Conservation (phyloP, 768 basidiomycete species). For the Pholiota microspora region DNA sequence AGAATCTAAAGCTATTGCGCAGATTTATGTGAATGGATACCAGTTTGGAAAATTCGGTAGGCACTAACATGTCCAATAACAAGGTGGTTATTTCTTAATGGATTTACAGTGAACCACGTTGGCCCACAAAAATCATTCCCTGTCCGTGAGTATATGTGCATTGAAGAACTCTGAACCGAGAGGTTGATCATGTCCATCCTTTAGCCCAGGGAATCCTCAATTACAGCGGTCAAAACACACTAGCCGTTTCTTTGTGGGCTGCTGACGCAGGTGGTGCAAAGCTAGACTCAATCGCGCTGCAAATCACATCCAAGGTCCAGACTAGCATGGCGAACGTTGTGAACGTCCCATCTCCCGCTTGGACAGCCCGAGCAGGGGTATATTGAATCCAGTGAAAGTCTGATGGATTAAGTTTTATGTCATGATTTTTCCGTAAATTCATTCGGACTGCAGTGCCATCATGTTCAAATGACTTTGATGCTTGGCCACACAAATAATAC, state of each 20-base stretch:
- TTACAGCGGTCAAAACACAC: slow-evolving; percentile 44
- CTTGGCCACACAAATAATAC: neutral
- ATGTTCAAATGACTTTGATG: neutral
- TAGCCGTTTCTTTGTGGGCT: slow-evolving; percentile 50
- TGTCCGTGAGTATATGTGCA: slow-evolving; percentile 34
- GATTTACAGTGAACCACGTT: slow-evolving; percentile 35
- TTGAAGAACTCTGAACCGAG: slow-evolving; percentile 24
- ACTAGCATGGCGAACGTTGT: slow-evolving; percentile 32
- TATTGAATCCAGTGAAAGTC: slow-evolving; percentile 20
- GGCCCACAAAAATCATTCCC: slow-evolving; percentile 42
- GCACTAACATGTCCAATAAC: slow-evolving; percentile 4
- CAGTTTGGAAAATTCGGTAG: slow-evolving; percentile 44
- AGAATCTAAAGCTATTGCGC: neutral
- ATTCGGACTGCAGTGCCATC: too few relatives aligned
- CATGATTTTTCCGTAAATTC: neutral
- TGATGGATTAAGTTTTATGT: neutral
- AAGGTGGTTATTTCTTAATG: neutral
- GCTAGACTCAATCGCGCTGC: slow-evolving; percentile 35
- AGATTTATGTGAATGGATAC: slow-evolving; percentile 45
- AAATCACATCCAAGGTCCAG: slow-evolving; percentile 36
- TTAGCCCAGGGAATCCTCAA: slow-evolving; percentile 50
- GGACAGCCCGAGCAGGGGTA: slow-evolving; percentile 30
- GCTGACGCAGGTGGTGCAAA: slow-evolving; percentile 37
- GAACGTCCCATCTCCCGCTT: slow-evolving; percentile 33
- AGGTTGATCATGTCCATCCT: slow-evolving; percentile 28